Evolutionary conservation across 2,329 filamentous ascomycete genomes (phyloP).

Genomic region (Tolypocladium guangdongense): DNA sequence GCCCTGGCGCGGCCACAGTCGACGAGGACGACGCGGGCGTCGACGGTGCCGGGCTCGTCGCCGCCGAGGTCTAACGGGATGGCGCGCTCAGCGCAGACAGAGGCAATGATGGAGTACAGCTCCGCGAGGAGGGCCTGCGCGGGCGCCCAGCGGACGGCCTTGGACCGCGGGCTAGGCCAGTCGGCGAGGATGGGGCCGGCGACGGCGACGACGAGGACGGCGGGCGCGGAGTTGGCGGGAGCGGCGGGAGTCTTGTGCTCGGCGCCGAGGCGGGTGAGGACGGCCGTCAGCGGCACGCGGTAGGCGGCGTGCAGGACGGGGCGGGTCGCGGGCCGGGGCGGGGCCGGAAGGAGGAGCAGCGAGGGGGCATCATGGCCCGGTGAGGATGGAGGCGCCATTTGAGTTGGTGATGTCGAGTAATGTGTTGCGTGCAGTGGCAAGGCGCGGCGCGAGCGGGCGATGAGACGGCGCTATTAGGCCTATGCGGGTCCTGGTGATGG

Average conservation of each 20-base stretch:
- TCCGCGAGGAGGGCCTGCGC: slow-evolving; percentile 65
- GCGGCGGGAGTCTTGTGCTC: slow-evolving; percentile 16
- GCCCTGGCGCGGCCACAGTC: slow-evolving; percentile 38
- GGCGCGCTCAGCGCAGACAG: slow-evolving; percentile 53
- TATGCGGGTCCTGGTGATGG: too few species aligned
- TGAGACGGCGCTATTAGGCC: background rate
- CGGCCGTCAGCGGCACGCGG: slow-evolving; percentile 42
- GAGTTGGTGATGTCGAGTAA: background rate
- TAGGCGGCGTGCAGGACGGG: slow-evolving; percentile 48
- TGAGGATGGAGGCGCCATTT: background rate
- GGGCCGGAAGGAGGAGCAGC: slow-evolving; percentile 53
- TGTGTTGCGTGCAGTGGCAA: background rate
- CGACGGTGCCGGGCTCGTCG: slow-evolving; percentile 56
- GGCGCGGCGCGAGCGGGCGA: too few species aligned
- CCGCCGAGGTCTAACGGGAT: slow-evolving; percentile 46
- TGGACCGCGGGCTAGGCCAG: slow-evolving; percentile 26
- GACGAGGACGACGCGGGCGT: slow-evolving; percentile 64
- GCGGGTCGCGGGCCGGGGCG: slow-evolving; percentile 43
- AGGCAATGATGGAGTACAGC: slow-evolving; percentile 67
- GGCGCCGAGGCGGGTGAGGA: slow-evolving; percentile 36
- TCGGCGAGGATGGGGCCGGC: slow-evolving; percentile 47
- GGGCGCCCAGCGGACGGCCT: slow-evolving; percentile 48
- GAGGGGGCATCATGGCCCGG: slow-evolving; percentile 16
- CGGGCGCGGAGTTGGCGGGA: slow-evolving; percentile 17
- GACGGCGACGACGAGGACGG: slow-evolving; percentile 44